Evolutionary conservation across 1,139 yeast species (phyloP).

Genomic region (Hemisphaericaspora xylanilytica): DNA sequence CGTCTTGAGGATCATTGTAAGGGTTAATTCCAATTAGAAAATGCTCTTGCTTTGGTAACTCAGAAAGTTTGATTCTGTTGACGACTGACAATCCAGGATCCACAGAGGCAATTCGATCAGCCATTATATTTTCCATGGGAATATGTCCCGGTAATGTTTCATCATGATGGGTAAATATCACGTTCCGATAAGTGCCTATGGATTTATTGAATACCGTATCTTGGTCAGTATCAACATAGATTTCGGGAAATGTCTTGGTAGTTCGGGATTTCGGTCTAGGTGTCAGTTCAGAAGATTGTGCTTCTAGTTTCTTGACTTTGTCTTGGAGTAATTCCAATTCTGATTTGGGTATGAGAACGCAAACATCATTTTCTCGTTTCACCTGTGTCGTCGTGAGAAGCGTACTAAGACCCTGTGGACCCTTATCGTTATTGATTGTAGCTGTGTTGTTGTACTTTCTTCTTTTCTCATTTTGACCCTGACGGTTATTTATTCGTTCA

Average conservation of each 20-base stretch:
- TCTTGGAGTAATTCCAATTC: slow-evolving; percentile 15
- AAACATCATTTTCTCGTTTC: slow-evolving; percentile 8
- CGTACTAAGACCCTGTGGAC: too few species aligned
- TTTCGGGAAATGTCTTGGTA: not conserved
- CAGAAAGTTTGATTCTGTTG: slow-evolving; percentile 8
- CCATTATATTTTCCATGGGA: slow-evolving; percentile 10
- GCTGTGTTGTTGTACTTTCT: not conserved
- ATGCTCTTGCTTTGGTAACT: slow-evolving; percentile 8
- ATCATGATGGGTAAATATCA: slow-evolving; percentile 13
- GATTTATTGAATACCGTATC: slow-evolving; percentile 12
- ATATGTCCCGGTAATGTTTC: slow-evolving; percentile 14
- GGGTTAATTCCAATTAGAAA: slow-evolving; percentile 23
- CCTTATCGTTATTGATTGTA: too few species aligned
- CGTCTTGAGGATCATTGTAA: slow-evolving; percentile 20
- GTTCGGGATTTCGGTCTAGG: not conserved
- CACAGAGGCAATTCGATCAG: slow-evolving; percentile 6
- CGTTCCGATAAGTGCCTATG: slow-evolving; percentile 7
- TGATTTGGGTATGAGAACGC: slow-evolving; percentile 15
- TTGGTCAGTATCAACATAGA: not conserved
- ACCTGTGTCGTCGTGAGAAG: too few species aligned
- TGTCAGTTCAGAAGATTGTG: not conserved
- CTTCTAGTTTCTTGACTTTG: slow-evolving; percentile 13
- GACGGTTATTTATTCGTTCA: slow-evolving; percentile 6
- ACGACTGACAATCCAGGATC: slow-evolving; percentile 7
- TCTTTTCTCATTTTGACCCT: not conserved